Evolutionary conservation across 2,329 filamentous ascomycete species (phyloP), one percentile per base, ranked within the genome.

Genomic region (Aureobasidium uvarum): DNA sequence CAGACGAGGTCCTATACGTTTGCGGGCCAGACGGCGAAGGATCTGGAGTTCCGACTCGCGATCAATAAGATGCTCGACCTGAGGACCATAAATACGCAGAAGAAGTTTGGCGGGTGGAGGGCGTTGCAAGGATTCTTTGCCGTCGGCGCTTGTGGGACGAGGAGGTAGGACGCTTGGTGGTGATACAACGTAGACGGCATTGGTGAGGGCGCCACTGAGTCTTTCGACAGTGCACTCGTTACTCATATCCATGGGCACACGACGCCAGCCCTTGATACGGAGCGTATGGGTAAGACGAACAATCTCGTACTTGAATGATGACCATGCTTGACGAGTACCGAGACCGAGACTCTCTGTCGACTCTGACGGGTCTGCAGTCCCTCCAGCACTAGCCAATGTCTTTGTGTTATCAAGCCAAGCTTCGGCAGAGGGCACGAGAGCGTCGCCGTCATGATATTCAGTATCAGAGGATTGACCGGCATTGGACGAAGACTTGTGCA

Each of bases 21-120:
- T 96, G 64, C 90, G 88, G 2, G 91, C 92, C 38, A 99, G 84
- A 48, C 95, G 89, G 66, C 89, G 86, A 20, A 99, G 83, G 56
- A 98, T 95, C 67, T 88, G 86, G 18, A 99, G 82, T 75, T 99
- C 95, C 28, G 89, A 90, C 65, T 97, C 91, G 67, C 95, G 86
- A 75, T 99, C 94, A 71, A 99, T 99, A 50, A 99, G 84, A 75
- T 98, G 92, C 73, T 96, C 94, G 2, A 96, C 94, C 72, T 98
- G 91, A 0, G 94, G 92, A 0, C 95, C 95, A 71, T 99, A 99
- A 66, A 99, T 89, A 45, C 95, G 89, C 20, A 99, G 83, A 0
- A 99, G 83, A 1, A 99, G 81, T 76, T 96, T 96, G 77, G 83
- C 80, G 56, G 85, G 84, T 69, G 79, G 75, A 28, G 48, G 58